These are phyloP conservation scores for Beauveria bassiana DNA, from an alignment of 2,329 filamentous ascomycete genomes.

Conservation along the genomic window DNA sequence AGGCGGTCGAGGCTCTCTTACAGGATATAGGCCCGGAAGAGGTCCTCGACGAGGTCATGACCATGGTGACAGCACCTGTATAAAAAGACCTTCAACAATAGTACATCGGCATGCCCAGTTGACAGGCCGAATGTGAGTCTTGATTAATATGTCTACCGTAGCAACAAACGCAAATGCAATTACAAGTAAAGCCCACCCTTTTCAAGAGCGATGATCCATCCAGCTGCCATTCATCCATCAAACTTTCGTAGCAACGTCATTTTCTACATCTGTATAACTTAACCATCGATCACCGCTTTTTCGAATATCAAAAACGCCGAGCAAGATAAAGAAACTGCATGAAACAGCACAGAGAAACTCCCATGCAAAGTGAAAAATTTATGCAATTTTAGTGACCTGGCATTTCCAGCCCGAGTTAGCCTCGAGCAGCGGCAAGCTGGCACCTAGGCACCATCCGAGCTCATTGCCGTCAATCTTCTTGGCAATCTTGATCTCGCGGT, in stretches of 20 bases:
- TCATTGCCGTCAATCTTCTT: constrained; percentile 99
- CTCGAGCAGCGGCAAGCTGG: constrained; percentile 78
- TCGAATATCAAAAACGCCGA: not conserved
- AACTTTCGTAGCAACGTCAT: not conserved
- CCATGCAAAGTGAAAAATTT: constrained; percentile 19
- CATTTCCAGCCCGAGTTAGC: constrained; percentile 85
- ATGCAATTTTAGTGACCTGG: constrained; percentile 64
- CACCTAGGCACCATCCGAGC: constrained; percentile 94
- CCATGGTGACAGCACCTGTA: constrained; percentile 45
- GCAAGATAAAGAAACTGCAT: not conserved
- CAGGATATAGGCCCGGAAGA: constrained; percentile 54
- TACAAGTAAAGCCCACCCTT: not conserved
- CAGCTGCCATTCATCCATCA: too few species aligned
- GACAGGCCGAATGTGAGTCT: not conserved
- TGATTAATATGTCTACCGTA: constrained; percentile 5
- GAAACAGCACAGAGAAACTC: constrained; percentile 9
- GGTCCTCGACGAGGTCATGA: constrained; percentile 57
- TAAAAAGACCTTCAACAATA: constrained; percentile 11
- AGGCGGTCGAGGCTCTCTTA: constrained; percentile 60
- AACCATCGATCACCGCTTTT: not conserved
- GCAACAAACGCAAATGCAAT: not conserved
- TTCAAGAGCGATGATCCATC: not conserved
- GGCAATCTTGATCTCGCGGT: constrained; percentile 91
- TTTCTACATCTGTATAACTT: not conserved
- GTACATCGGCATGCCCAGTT: not conserved